phyloP scores from a whole-genome alignment of 2,329 filamentous ascomycete genomes.

The Aspergillus intermedius region DNA sequence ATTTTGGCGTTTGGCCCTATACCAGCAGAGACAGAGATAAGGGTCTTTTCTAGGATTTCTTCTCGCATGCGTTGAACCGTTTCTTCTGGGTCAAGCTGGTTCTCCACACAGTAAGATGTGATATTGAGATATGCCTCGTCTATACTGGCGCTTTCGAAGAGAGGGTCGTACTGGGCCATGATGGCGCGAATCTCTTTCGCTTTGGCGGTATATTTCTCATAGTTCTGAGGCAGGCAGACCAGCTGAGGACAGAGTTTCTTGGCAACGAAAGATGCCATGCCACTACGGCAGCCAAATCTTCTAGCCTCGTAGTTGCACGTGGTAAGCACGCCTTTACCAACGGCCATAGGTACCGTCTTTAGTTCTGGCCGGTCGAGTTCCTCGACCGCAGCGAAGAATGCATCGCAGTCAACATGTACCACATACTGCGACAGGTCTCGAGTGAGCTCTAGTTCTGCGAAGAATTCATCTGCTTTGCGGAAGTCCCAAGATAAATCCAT shows the following conservation, averaged over 20 bases:
- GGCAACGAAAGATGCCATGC: constrained; percentile 94
- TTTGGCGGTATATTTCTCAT: constrained; percentile 84
- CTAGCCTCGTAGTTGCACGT: constrained; percentile 84
- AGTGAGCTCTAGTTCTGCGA: constrained; percentile 68
- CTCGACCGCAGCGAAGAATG: constrained; percentile 94
- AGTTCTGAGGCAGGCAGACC: constrained; percentile 75
- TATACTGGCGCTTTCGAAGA: constrained; percentile 89
- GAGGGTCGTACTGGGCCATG: constrained; percentile 76
- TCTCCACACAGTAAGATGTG: constrained; percentile 70
- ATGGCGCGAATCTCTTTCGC: constrained; percentile 80
- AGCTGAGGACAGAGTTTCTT: constrained; percentile 87
- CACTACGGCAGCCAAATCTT: constrained; percentile 82
- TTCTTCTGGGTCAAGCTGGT: constrained; percentile 62
- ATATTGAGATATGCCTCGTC: constrained; percentile 97
- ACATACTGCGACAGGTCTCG: constrained; percentile 79
- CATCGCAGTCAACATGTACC: constrained; percentile 93
- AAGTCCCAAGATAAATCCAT: constrained; percentile 67
- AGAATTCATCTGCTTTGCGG: constrained; percentile 71
- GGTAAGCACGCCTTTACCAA: constrained; percentile 66
- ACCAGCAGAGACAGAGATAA: constrained; percentile 86
- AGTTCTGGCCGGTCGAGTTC: constrained; percentile 77
- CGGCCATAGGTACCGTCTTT: constrained; percentile 80
- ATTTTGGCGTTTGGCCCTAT: constrained; percentile 90
- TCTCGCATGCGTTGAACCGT: constrained; percentile 70
- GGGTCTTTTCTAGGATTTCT: constrained; percentile 67